Evolutionary conservation across 176 grass and related monocot species (phyloP).

Genomic region (Pontederia crassipes): DNA sequence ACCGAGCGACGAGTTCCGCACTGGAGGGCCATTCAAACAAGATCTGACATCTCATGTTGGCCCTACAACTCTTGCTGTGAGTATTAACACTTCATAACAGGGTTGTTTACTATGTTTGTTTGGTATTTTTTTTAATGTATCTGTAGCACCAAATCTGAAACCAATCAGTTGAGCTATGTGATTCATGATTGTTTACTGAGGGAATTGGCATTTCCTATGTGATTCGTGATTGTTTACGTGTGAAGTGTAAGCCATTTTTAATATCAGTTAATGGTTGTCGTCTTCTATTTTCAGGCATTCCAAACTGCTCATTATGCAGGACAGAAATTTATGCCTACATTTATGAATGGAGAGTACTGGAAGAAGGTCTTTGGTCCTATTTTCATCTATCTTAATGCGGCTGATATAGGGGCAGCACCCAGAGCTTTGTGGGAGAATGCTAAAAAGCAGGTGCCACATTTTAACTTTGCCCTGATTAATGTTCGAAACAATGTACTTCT

Average conservation of each 20-base stretch:
- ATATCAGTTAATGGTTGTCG: too few relatives aligned
- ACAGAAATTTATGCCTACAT: slow-evolving; percentile 55
- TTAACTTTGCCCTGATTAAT: background rate
- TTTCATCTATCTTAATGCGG: slow-evolving; percentile 82
- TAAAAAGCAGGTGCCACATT: slow-evolving; percentile 55
- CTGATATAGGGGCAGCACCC: slow-evolving; percentile 36
- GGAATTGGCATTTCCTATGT: too few relatives aligned
- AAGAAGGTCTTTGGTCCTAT: slow-evolving; percentile 92
- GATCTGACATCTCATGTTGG: slow-evolving; percentile 90
- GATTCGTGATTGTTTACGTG: too few relatives aligned
- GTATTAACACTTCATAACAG: too few relatives aligned
- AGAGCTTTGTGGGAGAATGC: slow-evolving; percentile 78
- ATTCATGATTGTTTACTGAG: too few relatives aligned
- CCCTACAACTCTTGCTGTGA: slow-evolving; percentile 55
- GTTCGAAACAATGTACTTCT: background rate
- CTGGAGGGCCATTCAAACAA: slow-evolving; percentile 73
- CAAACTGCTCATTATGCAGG: slow-evolving; percentile 64
- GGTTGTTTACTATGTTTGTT: too few relatives aligned
- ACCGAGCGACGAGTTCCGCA: slow-evolving; percentile 60
- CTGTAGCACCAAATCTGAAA: too few relatives aligned
- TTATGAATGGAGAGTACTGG: slow-evolving; percentile 79
- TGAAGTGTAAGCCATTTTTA: too few relatives aligned
- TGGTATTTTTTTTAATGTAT: too few relatives aligned
- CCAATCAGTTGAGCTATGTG: too few relatives aligned
- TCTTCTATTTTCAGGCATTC: slow-evolving; percentile 41